Evolutionary conservation across 192 early-diverging fungal genomes (phyloP).

Genomic region (Pilobolus umbonatus): DNA sequence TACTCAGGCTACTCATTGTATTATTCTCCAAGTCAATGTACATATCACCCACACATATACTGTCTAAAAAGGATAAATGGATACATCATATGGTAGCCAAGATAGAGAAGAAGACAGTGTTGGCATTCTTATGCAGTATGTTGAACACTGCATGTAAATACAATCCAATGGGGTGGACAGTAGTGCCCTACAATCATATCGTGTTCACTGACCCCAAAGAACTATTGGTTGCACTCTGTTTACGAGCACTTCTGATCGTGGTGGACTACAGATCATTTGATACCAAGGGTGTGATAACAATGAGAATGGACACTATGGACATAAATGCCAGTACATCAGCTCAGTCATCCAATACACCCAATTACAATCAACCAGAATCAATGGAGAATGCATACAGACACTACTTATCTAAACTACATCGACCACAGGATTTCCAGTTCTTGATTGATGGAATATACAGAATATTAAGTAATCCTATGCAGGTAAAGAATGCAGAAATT

Average conservation of each 20-base stretch:
- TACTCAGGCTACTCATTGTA: conserved; percentile 70
- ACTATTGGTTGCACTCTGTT: conserved; percentile 59
- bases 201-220: conserved; percentile 71
- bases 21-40: conserved; percentile 83
- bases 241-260: conserved; percentile 61
- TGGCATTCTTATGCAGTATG: conserved; percentile 82
- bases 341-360: background rate
- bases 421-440: conserved; percentile 80
- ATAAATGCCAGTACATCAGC: too few species aligned
- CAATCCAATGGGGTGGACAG: conserved; percentile 76
- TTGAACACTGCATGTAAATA: conserved; percentile 79
- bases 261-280: conserved; percentile 60
- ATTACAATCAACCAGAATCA: background rate
- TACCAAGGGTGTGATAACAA: too few species aligned
- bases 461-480: conserved; percentile 77
- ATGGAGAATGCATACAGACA: conserved; percentile 70
- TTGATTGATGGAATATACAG: conserved; percentile 70
- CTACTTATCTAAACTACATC: conserved; percentile 78
- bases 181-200: conserved; percentile 80
- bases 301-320: too few species aligned
- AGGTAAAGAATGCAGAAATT: conserved; percentile 12
- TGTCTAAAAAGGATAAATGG: conserved; percentile 54
- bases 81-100: conserved; percentile 43
- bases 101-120: conserved; percentile 62
- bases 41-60: conserved; percentile 43